A percentile compares a stretch with the other conserved stretches of the same genome.
Conservation (phyloP, 2,329 filamentous ascomycete genomes). For the Phaeosphaeriaceae sp. region DNA sequence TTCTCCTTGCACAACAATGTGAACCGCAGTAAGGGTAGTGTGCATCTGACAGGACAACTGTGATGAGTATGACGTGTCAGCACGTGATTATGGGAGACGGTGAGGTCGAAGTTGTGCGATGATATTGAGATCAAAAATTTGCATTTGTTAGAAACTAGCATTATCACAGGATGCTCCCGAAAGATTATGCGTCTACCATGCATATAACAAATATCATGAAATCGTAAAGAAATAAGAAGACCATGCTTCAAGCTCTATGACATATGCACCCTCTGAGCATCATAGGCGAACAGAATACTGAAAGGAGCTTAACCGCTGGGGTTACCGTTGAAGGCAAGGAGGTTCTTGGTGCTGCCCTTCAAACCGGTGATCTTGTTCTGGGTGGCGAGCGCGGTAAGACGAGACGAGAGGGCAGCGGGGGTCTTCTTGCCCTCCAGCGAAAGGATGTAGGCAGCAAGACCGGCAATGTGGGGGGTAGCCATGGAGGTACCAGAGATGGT, state of each 20-base stretch:
- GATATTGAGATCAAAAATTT: neutral
- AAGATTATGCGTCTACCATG: neutral
- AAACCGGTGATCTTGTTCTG: conserved; percentile 53
- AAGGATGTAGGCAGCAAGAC: conserved; percentile 75
- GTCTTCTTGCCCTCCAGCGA: conserved; percentile 53
- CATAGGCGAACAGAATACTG: conserved; percentile 8
- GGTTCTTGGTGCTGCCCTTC: conserved; percentile 57
- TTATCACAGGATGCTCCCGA: neutral
- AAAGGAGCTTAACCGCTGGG: conserved; percentile 21
- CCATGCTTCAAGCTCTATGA: conserved; percentile 3
- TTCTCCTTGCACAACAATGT: neutral
- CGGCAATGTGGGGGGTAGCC: conserved; percentile 73
- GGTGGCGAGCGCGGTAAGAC: conserved; percentile 54
- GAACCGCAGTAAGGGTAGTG: neutral
- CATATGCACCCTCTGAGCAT: conserved; percentile 4
- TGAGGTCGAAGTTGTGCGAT: neutral
- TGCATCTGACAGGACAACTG: neutral
- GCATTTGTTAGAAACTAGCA: conserved; percentile 1
- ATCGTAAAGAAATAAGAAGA: neutral
- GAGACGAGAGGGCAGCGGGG: conserved; percentile 58
- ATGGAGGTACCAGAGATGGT: conserved; percentile 69
- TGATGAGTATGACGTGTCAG: neutral
- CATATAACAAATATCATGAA: conserved; percentile 1
- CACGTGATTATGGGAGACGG: neutral
- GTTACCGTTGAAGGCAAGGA: conserved; percentile 64